phyloP scores from a whole-genome alignment of 2,329 filamentous ascomycete species.

The Grosmannia serpens region DNA sequence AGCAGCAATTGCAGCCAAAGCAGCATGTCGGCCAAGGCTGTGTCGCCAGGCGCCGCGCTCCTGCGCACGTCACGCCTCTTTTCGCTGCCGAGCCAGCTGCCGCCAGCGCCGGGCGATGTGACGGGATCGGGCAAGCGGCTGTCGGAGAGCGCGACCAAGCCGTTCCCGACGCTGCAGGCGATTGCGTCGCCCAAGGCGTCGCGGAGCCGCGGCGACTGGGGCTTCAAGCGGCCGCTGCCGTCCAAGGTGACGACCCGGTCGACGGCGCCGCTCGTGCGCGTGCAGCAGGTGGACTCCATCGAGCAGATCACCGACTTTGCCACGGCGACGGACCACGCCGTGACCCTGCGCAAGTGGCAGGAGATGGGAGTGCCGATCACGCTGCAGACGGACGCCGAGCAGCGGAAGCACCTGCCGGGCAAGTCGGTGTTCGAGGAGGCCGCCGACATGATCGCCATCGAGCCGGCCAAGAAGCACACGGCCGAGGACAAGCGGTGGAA shows the following conservation, averaged over 20 bases:
- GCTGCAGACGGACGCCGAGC: slow-evolving; percentile 12
- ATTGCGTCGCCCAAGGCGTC: slow-evolving; percentile 68
- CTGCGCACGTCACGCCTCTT: slow-evolving; percentile 84
- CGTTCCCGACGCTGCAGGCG: slow-evolving; percentile 71
- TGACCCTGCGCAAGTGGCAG: slow-evolving; percentile 76
- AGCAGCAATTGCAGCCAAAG: background rate
- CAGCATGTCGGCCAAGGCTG: slow-evolving; percentile 18
- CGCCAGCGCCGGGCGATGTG: slow-evolving; percentile 42
- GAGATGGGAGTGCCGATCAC: slow-evolving; percentile 62
- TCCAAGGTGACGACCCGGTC: slow-evolving; percentile 60
- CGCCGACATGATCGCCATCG: slow-evolving; percentile 38
- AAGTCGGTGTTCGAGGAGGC: slow-evolving; percentile 50
- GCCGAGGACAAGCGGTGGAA: slow-evolving; percentile 47
- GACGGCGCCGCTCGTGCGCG: slow-evolving; percentile 62
- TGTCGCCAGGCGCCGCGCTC: slow-evolving; percentile 56
- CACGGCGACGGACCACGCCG: slow-evolving; percentile 68
- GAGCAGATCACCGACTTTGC: slow-evolving; percentile 86
- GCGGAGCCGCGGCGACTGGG: slow-evolving; percentile 75
- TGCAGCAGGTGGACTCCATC: slow-evolving; percentile 70
- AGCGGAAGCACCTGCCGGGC: slow-evolving; percentile 15
- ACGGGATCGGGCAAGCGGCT: slow-evolving; percentile 33
- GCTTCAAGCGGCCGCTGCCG: slow-evolving; percentile 76
- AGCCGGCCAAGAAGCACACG: slow-evolving; percentile 20
- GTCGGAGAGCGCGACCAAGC: slow-evolving; percentile 61
- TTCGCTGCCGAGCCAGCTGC: slow-evolving; percentile 67